These are phyloP conservation scores for Hymenoscyphus fraxineus DNA, from an alignment of 2,329 filamentous ascomycete genomes.

Conservation along the genomic window DNA sequence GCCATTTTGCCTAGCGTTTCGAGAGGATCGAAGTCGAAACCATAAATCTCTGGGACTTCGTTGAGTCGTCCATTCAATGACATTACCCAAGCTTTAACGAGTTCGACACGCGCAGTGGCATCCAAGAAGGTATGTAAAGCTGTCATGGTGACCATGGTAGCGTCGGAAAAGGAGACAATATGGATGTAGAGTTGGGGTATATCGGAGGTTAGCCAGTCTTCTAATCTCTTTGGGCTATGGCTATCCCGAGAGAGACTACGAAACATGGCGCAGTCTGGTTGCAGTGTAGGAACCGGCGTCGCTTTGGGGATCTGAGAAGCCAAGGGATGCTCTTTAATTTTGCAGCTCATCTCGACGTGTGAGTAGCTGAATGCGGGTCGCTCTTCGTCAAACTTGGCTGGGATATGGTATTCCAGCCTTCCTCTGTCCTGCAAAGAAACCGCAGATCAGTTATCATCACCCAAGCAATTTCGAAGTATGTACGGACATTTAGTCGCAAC, in stretches of 20 bases:
- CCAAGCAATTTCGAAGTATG: not conserved
- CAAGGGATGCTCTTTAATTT: constrained; percentile 41
- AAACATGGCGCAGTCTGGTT: constrained; percentile 32
- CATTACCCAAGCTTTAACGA: constrained; percentile 43
- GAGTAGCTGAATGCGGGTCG: constrained; percentile 42
- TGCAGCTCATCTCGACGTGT: constrained; percentile 36
- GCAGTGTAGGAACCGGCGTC: constrained; percentile 32
- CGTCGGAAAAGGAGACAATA: constrained; percentile 46
- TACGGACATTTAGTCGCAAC: constrained; percentile 39
- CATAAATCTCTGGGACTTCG: constrained; percentile 5
- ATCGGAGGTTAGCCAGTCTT: constrained; percentile 42
- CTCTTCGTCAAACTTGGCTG: constrained; percentile 34
- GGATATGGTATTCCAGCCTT: constrained; percentile 42
- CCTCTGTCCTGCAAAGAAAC: constrained; percentile 21
- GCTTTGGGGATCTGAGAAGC: constrained; percentile 37
- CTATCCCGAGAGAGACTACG: constrained; percentile 26
- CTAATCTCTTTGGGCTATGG: constrained; percentile 33
- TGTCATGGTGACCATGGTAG: constrained; percentile 45
- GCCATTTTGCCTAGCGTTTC: constrained; percentile 26
- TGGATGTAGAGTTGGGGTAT: constrained; percentile 46
- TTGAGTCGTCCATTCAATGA: constrained; percentile 3
- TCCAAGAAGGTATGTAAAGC: constrained; percentile 49
- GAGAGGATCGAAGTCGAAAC: constrained; percentile 38
- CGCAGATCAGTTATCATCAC: not conserved
- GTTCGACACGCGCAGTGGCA: constrained; percentile 40